Conservation (phyloP, 768 basidiomycete species). For the Leucosporidium scottii region DNA sequence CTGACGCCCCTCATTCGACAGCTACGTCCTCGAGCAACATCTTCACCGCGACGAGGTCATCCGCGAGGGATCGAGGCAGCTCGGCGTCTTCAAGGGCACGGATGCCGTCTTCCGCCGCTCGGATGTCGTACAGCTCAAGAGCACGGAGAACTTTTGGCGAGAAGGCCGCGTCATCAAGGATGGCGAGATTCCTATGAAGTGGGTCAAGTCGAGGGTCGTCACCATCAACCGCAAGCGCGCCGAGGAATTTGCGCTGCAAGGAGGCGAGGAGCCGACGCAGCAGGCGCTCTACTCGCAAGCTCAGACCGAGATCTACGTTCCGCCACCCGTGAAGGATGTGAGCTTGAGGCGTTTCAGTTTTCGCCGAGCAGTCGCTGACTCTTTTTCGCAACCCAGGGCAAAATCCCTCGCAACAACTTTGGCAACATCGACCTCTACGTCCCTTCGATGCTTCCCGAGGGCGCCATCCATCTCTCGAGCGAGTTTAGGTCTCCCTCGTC, state of each 20-base stretch:
- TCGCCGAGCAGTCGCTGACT: neutral
- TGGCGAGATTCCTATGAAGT: slow-evolving; percentile 79
- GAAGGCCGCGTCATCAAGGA: slow-evolving; percentile 62
- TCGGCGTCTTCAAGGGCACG: slow-evolving; percentile 78
- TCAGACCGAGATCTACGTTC: slow-evolving; percentile 75
- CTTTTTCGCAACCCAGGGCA: slow-evolving; percentile 55
- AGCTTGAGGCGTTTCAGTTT: slow-evolving; percentile 38
- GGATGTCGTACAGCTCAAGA: slow-evolving; percentile 76
- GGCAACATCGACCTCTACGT: slow-evolving; percentile 96
- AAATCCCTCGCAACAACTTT: slow-evolving; percentile 88
- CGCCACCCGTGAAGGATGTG: slow-evolving; percentile 77
- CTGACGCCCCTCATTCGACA: slow-evolving; percentile 38
- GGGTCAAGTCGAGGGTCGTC: slow-evolving; percentile 73
- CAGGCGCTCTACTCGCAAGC: slow-evolving; percentile 78
- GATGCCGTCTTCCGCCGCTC: slow-evolving; percentile 84
- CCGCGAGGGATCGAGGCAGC: slow-evolving; percentile 60
- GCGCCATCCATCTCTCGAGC: slow-evolving; percentile 87
- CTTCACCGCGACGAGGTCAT: slow-evolving; percentile 81
- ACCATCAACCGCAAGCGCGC: slow-evolving; percentile 74
- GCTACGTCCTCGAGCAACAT: slow-evolving; percentile 78
- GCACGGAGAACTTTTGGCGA: slow-evolving; percentile 91
- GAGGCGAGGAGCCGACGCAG: slow-evolving; percentile 55
- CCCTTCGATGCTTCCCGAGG: slow-evolving; percentile 84
- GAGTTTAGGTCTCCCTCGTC: slow-evolving; percentile 41
- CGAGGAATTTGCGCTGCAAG: slow-evolving; percentile 53